These are phyloP conservation scores for Porodaedalea pini DNA, from an alignment of 1,284 basidiomycete genomes.

Conservation along the genomic window DNA sequence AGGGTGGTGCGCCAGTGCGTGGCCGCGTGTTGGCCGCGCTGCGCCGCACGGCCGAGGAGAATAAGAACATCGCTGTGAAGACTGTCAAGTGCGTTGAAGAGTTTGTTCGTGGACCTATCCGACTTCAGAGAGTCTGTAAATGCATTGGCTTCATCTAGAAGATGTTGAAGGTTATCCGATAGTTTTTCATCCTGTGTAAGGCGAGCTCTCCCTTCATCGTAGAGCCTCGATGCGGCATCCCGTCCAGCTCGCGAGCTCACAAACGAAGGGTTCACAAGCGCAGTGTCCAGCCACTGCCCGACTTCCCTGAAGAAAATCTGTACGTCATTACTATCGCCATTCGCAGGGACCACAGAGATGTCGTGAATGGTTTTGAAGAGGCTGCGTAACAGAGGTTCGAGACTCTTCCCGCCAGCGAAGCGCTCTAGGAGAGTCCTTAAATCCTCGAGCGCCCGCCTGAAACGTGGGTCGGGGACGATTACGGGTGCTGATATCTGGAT, in stretches of 20 bases:
- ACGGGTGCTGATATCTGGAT: constrained; percentile 25
- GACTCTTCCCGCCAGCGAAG: constrained; percentile 36
- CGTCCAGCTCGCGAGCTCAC: constrained; percentile 34
- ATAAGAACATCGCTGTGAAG: constrained; percentile 29
- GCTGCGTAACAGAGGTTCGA: constrained; percentile 34
- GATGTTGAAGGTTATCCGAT: constrained; percentile 28
- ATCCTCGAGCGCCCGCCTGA: constrained; percentile 32
- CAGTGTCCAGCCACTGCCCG: constrained; percentile 36
- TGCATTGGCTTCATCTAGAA: constrained; percentile 33
- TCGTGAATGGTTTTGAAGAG: constrained; percentile 28
- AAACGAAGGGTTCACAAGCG: constrained; percentile 35
- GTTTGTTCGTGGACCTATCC: constrained; percentile 36
- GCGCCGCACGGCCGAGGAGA: constrained; percentile 22
- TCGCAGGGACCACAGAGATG: constrained; percentile 19
- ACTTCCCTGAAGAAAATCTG: constrained; percentile 33
- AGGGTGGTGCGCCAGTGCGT: constrained; percentile 27
- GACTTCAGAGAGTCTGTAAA: constrained; percentile 33
- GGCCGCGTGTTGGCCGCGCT: constrained; percentile 21
- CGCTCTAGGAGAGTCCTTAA: constrained; percentile 41
- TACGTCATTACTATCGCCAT: constrained; percentile 24
- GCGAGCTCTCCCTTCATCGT: constrained; percentile 35
- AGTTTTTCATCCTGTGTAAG: constrained; percentile 27
- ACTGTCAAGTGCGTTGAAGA: constrained; percentile 33
- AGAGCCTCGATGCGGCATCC: constrained; percentile 33
- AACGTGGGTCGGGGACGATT: constrained; percentile 31